A percentile compares a stretch with the other conserved stretches of the same genome.
These are phyloP conservation scores for Exophiala dermatitidis DNA, from an alignment of 2,329 filamentous ascomycete genomes.

Conservation along the genomic window DNA sequence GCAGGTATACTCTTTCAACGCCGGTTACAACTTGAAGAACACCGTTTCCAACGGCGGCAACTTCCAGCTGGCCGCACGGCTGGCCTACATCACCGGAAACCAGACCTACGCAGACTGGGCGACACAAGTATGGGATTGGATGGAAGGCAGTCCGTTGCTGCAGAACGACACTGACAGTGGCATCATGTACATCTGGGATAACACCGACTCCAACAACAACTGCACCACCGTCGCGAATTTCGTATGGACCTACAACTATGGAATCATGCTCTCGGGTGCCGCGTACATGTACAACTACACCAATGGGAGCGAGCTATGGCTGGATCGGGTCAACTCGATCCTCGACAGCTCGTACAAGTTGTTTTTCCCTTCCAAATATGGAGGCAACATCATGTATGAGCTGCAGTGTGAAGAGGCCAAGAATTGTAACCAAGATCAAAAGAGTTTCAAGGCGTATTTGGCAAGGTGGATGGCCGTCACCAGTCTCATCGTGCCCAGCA, in stretches of 20 bases:
- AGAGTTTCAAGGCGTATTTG: slow-evolving; percentile 59
- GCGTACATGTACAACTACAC: slow-evolving; percentile 51
- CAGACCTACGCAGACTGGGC: slow-evolving; percentile 74
- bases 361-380: slow-evolving; percentile 45
- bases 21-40: slow-evolving; percentile 55
- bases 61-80: slow-evolving; percentile 55
- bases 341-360: slow-evolving; percentile 47
- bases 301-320: slow-evolving; percentile 45
- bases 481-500: slow-evolving; percentile 52
- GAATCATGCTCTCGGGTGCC: slow-evolving; percentile 48
- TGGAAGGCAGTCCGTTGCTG: slow-evolving; percentile 29
- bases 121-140: slow-evolving; percentile 53
- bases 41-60: slow-evolving; percentile 52
- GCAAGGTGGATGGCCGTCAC: slow-evolving; percentile 53
- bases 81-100: slow-evolving; percentile 72
- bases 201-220: slow-evolving; percentile 44
- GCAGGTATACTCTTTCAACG: slow-evolving; percentile 75
- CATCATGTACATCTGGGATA: slow-evolving; percentile 49
- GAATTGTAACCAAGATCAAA: slow-evolving; percentile 55
- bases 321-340: slow-evolving; percentile 43
- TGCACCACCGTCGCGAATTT: slow-evolving; percentile 46
- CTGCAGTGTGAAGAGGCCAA: slow-evolving; percentile 49
- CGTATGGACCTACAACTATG: slow-evolving; percentile 53
- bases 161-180: slow-evolving; percentile 44
- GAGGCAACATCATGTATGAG: slow-evolving; percentile 51